Conservation (phyloP, 805 yeast genomes). For the Saturnispora kantuleensis region DNA sequence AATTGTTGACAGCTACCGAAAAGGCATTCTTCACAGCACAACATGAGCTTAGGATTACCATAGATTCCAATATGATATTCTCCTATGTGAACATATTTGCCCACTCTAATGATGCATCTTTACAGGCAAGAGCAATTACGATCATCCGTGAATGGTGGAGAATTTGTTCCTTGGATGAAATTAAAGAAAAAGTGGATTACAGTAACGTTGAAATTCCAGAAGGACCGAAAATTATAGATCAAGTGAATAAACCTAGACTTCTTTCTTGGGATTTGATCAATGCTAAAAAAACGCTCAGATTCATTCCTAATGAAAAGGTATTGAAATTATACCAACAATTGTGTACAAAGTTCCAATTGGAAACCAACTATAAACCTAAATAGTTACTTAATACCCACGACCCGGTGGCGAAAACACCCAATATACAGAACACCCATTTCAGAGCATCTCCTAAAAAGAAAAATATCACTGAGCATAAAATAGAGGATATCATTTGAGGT, state of each 20-base stretch:
- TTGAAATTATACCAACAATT: slow-evolving; percentile 14
- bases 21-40: slow-evolving; percentile 16
- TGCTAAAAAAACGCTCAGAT: slow-evolving; percentile 14
- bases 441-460: slow-evolving; percentile 34
- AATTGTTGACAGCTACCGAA: slow-evolving; percentile 18
- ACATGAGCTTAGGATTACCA: slow-evolving; percentile 10
- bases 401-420: slow-evolving; percentile 40
- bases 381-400: slow-evolving; percentile 27
- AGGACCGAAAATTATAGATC: slow-evolving; percentile 1
- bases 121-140: slow-evolving; percentile 19
- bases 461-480: slow-evolving; percentile 39
- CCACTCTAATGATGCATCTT: slow-evolving; percentile 19
- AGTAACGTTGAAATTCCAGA: neutral
- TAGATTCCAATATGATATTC: slow-evolving; percentile 16
- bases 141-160: slow-evolving; percentile 23
- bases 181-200: slow-evolving; percentile 11
- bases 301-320: slow-evolving; percentile 17
- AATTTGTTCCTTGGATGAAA: slow-evolving; percentile 18
- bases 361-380: slow-evolving; percentile 6
- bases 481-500: slow-evolving; percentile 46
- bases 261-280: slow-evolving; percentile 15
- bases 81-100: slow-evolving; percentile 21
- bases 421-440: slow-evolving; percentile 50
- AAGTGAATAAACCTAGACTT: slow-evolving; percentile 1
- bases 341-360: slow-evolving; percentile 14